Percentiles rank a stretch among this genome's conserved stretches.
phyloP scores from a whole-genome alignment of 129 eudicot genomes.

The Smallanthus sonchifolius region DNA sequence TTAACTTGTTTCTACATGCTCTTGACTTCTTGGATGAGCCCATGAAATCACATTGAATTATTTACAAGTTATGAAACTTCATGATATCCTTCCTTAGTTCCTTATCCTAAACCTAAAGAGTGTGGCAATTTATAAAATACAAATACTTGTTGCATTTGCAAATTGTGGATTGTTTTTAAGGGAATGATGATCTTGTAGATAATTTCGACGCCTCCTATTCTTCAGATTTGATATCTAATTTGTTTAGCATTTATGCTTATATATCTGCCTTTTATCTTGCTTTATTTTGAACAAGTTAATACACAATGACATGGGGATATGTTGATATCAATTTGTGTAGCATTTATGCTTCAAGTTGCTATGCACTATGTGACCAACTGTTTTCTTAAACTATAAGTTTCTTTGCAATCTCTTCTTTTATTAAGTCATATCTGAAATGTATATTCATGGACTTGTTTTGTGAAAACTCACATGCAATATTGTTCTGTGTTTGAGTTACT shows the following conservation, averaged over 20 bases:
- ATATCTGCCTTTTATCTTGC: not conserved
- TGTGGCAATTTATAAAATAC: not conserved
- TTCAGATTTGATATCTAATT: not conserved
- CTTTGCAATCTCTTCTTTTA: not conserved
- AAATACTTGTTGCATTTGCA: not conserved
- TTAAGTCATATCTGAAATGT: not conserved
- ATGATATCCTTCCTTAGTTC: not conserved
- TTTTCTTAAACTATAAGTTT: not conserved
- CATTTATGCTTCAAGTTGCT: not conserved
- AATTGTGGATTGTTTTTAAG: not conserved
- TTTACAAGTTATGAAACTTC: not conserved
- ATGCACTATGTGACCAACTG: not conserved
- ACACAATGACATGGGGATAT: not conserved
- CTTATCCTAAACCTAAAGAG: not conserved
- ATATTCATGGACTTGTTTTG: conserved; percentile 1
- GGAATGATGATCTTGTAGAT: not conserved
- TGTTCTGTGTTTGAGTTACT: not conserved
- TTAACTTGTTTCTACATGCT: not conserved
- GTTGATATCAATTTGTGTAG: not conserved
- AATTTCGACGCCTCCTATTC: not conserved
- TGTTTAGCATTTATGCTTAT: not conserved
- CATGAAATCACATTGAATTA: not conserved
- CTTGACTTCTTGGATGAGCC: not conserved
- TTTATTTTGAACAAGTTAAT: not conserved
- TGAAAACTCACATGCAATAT: not conserved